These are phyloP conservation scores for Phytophthora niederhauseri DNA, from an alignment of 352 stramenopile genomes.

Conservation along the genomic window DNA sequence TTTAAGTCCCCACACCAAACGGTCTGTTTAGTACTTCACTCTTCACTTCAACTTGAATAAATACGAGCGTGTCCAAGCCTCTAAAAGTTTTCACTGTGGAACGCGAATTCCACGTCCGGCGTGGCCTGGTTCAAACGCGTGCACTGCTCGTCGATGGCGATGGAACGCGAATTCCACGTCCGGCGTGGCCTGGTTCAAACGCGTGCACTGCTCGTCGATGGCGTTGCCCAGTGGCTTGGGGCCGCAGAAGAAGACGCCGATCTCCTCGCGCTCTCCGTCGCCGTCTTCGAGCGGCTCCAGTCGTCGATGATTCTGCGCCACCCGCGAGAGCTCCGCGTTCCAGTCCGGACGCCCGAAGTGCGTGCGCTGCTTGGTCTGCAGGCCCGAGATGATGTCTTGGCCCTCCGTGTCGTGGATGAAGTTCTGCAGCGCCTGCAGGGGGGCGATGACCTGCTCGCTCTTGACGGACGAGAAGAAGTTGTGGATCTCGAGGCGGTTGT, in stretches of 20 bases:
- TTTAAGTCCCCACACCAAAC: no score
- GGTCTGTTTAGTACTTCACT: no score
- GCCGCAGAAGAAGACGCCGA: slow-evolving; percentile 84
- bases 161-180: slow-evolving; percentile 69
- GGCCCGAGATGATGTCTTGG: slow-evolving; percentile 72
- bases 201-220: slow-evolving; percentile 66
- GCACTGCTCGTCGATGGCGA: slow-evolving; percentile 65
- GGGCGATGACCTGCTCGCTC: slow-evolving; percentile 54
- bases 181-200: slow-evolving; percentile 52
- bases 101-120: slow-evolving; percentile 57
- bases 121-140: slow-evolving; percentile 54
- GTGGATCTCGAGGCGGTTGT: slow-evolving; percentile 81
- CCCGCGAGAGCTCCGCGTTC: slow-evolving; percentile 63
- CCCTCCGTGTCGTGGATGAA: slow-evolving; percentile 73
- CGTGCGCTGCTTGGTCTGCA: slow-evolving; percentile 76
- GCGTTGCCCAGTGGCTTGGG: slow-evolving; percentile 58
- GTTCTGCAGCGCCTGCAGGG: slow-evolving; percentile 71
- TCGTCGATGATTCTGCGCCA: slow-evolving; percentile 49
- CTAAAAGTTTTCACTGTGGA: slow-evolving; percentile 43
- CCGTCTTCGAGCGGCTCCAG: slow-evolving; percentile 34
- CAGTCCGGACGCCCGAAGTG: slow-evolving; percentile 83
- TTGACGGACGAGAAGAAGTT: slow-evolving; percentile 87
- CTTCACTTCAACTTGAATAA: no score
- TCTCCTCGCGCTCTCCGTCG: slow-evolving; percentile 55
- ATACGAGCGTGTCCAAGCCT: background rate